These are phyloP conservation scores for Polychytrium aggregatum DNA, from an alignment of 192 early-diverging fungal species.

Conservation along the genomic window DNA sequence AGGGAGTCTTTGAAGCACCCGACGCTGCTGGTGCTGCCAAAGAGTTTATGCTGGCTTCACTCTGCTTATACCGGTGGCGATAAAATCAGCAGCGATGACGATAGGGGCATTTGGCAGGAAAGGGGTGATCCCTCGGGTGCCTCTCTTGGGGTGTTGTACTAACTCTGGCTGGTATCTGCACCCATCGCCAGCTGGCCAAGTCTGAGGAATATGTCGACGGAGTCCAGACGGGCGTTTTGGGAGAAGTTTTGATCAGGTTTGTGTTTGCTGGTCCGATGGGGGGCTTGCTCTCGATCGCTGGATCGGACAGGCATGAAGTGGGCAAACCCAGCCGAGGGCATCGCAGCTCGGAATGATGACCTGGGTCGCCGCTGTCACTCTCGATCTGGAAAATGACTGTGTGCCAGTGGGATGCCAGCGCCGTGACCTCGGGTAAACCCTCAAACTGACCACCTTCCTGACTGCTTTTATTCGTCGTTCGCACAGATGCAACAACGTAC, in stretches of 20 bases:
- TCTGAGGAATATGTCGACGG: slow-evolving; percentile 96
- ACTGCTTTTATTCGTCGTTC: background rate
- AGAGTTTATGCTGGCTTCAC: background rate
- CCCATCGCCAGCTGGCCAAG: slow-evolving; percentile 62
- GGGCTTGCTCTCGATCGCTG: no score
- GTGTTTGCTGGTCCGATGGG: no score
- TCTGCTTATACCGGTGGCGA: slow-evolving; percentile 6
- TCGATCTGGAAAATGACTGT: no score
- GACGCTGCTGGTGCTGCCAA: background rate
- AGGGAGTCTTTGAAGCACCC: background rate
- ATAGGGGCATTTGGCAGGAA: no score
- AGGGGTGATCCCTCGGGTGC: background rate
- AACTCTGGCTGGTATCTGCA: no score
- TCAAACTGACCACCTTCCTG: background rate
- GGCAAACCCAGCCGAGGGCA: no score
- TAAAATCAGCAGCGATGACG: no score
- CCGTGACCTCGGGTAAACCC: background rate
- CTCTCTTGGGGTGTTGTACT: background rate
- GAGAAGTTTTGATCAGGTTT: slow-evolving; percentile 90
- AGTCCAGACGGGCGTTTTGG: slow-evolving; percentile 69
- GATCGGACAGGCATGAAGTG: no score
- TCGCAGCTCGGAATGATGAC: no score
- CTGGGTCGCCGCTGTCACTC: no score
- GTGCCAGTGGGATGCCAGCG: no score
- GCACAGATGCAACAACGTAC: slow-evolving; percentile 37